Evolutionary conservation across 2,329 filamentous ascomycete species (phyloP).

Genomic region (Monosporascus sp.): DNA sequence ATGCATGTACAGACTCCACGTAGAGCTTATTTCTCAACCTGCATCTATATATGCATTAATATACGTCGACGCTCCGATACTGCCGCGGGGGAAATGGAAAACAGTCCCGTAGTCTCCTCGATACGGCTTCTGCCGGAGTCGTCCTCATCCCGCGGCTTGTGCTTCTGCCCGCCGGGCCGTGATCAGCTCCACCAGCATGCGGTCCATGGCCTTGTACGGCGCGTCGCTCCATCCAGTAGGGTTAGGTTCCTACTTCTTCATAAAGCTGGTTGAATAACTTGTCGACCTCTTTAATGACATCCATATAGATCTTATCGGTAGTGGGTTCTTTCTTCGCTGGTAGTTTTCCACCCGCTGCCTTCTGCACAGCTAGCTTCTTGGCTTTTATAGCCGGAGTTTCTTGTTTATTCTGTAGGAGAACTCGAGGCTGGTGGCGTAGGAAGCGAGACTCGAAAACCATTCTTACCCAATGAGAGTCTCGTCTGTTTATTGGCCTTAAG

Average conservation of each 20-base stretch:
- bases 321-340: not conserved
- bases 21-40: too few relatives aligned
- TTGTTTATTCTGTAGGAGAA: not conserved
- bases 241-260: constrained; percentile 2
- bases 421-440: not conserved
- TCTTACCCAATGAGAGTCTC: not conserved
- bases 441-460: not conserved
- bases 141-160: not conserved
- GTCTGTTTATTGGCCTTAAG: not conserved
- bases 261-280: not conserved
- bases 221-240: not conserved
- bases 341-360: not conserved
- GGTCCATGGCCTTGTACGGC: constrained; percentile 1
- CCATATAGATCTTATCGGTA: not conserved
- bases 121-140: not conserved
- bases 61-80: not conserved
- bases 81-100: not conserved
- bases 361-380: not conserved
- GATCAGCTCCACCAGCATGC: not conserved
- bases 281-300: not conserved
- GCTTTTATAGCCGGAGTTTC: not conserved
- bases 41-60: constrained; percentile 1
- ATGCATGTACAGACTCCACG: too few relatives aligned
- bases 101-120: constrained; percentile 2
- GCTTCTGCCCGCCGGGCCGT: not conserved